A percentile compares a stretch with the other conserved stretches of the same genome.
Evolutionary conservation across 2,329 filamentous ascomycete species (phyloP).

Genomic region (Calonectria henricotiae): DNA sequence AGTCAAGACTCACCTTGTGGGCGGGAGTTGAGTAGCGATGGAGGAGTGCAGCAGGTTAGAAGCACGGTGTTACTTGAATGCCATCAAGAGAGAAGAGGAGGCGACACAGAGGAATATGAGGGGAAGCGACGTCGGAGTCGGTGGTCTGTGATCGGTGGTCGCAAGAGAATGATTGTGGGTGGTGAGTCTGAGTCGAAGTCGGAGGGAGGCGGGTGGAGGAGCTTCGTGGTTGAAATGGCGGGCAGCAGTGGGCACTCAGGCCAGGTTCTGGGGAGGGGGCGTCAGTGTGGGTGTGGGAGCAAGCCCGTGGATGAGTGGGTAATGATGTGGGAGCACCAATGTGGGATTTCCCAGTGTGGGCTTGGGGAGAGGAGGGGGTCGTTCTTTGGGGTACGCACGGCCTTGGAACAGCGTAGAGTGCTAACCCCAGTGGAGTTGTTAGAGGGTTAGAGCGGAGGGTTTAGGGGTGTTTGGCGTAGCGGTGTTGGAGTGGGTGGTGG

Average conservation of each 20-base stretch:
- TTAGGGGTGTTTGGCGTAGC: constrained; percentile 28
- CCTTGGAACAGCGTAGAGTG: constrained; percentile 35
- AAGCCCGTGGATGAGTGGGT: constrained; percentile 19
- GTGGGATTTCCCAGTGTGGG: constrained; percentile 41
- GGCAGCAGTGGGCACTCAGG: constrained; percentile 44
- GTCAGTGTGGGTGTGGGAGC: constrained; percentile 32
- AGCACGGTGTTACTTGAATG: constrained; percentile 42
- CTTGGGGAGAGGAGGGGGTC: constrained; percentile 30
- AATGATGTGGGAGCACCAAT: constrained; percentile 36
- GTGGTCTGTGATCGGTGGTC: constrained; percentile 37
- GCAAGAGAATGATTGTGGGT: constrained; percentile 48
- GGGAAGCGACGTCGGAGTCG: constrained; percentile 40
- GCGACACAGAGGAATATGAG: constrained; percentile 29
- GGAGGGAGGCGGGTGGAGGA: constrained; percentile 48
- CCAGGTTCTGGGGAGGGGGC: constrained; percentile 42
- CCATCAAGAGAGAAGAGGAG: constrained; percentile 45
- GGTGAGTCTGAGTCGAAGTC: constrained; percentile 49
- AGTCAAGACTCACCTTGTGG: constrained; percentile 49
- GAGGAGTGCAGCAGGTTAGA: constrained; percentile 23
- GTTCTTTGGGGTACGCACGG: constrained; percentile 39
- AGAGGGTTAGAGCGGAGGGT: constrained; percentile 32
- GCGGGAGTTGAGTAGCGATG: constrained; percentile 39
- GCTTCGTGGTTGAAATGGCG: constrained; percentile 53
- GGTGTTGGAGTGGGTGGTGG: constrained; percentile 12
- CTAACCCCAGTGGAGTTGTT: constrained; percentile 33